Conservation (phyloP, 1,284 basidiomycete genomes). For the Albatrellus sp. region DNA sequence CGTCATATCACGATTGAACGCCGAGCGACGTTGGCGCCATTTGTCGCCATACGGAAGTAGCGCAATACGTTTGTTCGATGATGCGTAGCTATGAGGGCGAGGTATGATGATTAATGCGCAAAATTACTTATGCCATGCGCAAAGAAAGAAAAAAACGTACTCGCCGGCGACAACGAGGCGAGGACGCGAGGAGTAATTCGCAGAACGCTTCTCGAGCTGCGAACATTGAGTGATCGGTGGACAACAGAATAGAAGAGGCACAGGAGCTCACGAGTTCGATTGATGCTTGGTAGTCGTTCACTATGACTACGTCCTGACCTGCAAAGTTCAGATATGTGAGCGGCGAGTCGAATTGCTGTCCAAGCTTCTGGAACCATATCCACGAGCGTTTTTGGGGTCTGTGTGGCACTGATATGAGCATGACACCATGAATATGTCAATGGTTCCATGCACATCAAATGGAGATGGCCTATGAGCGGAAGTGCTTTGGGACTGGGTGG, state of each 20-base stretch:
- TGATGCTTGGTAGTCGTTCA: constrained; percentile 1
- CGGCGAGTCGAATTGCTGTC: neutral
- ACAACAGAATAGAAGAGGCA: neutral
- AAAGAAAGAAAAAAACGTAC: neutral
- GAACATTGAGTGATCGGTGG: neutral
- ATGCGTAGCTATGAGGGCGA: neutral
- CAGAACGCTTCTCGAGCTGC: neutral
- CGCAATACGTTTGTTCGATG: neutral
- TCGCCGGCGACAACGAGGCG: neutral
- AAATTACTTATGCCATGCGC: no score
- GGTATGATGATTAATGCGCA: neutral
- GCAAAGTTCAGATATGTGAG: neutral
- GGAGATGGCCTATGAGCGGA: neutral
- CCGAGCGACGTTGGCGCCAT: neutral
- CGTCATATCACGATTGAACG: neutral
- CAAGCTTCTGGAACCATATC: neutral
- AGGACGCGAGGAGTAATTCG: constrained; percentile 1
- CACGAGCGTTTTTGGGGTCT: neutral
- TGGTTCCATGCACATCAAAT: neutral
- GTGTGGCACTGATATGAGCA: neutral
- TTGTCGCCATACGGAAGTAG: neutral
- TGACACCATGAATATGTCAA: neutral
- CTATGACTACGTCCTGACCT: neutral
- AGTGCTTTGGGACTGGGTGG: neutral
- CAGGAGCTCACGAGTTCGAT: neutral